phyloP scores from a whole-genome alignment of 192 early-diverging fungal genomes.

The Entomortierella chlamydospora region DNA sequence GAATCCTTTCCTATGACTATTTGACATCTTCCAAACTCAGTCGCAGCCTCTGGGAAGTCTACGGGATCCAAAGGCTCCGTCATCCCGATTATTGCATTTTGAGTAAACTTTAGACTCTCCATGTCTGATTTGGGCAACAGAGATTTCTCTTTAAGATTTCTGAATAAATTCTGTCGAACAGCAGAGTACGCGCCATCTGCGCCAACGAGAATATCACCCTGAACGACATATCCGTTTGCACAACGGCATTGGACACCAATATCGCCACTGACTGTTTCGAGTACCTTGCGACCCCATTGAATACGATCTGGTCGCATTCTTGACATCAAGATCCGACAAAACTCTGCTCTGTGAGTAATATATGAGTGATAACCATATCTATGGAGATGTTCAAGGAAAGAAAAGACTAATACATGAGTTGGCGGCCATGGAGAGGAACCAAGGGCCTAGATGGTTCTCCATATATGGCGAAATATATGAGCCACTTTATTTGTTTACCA shows the following conservation, averaged over 20 bases:
- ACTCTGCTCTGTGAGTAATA: conserved; percentile 22
- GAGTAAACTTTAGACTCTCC: conserved; percentile 23
- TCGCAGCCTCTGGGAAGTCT: conserved; percentile 7
- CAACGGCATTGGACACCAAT: conserved; percentile 40
- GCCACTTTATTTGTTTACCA: no score
- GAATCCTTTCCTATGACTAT: conserved; percentile 23
- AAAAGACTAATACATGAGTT: not conserved
- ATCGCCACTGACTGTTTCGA: conserved; percentile 36
- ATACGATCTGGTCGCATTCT: conserved; percentile 15
- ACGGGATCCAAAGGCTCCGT: conserved; percentile 15
- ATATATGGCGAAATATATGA: no score
- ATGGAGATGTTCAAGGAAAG: not conserved
- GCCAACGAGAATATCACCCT: conserved; percentile 33
- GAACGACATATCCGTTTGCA: conserved; percentile 29
- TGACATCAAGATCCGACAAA: conserved; percentile 31
- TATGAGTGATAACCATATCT: conserved; percentile 40
- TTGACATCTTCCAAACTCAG: conserved; percentile 10
- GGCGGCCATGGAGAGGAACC: no score
- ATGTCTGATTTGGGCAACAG: conserved; percentile 33
- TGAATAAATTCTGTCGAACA: conserved; percentile 31
- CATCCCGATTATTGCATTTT: conserved; percentile 24
- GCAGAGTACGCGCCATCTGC: conserved; percentile 33
- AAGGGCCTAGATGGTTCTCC: no score
- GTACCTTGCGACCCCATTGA: conserved; percentile 27
- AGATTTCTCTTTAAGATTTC: conserved; percentile 9